Evolutionary conservation across 495 filamentous ascomycete genomes (phyloP), one percentile per base, ranked within the genome.

Genomic region (Aspergillus saccharolyticus): DNA sequence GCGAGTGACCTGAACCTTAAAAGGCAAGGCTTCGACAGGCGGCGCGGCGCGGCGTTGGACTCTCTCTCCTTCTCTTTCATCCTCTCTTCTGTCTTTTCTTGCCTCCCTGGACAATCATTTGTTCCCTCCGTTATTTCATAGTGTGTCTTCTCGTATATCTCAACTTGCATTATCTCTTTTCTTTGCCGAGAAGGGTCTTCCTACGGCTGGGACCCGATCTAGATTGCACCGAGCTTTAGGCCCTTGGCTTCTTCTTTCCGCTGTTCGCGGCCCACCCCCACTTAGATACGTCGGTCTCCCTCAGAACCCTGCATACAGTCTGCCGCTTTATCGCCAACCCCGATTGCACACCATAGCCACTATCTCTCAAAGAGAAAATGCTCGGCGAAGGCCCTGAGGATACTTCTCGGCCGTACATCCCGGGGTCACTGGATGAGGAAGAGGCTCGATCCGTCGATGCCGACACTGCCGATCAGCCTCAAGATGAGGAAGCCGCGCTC

Each of bases 381-480:
- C 48, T 71, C 22, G 73, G 69, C 58, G 67, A 75, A 57, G 64
- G 66, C 19, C 65, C 59, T 24, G 70, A 74, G 19, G 69, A 76
- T 54, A 67, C 63, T 54, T 57, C 62, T 15, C 63, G 71, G 55
- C 60, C 70, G 19, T 74, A 75, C 52, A 56, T 76, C 21, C 59
- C 72, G 30, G 70, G 70, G 21, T 56, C 70, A 3, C 44, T 73
- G 14, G 74, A 74, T 12, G 67, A 74, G 45, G 72, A 39, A 39
- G 33, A 77, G 39, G 70, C 70, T 51, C 67, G 63, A 46, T 61
- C 62, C 49, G 65, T 66, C 57, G 71, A 80, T 67, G 71, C 71
- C 66, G 72, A 76, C 50, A 61, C 66, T 65, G 66, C 72, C 67
- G 74, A 74, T 49, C 68, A 60, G 20, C 68, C 67, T 44, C 66